A percentile compares a stretch with the other conserved stretches of the same genome.
phyloP scores from a whole-genome alignment of 495 filamentous ascomycete genomes.

The Penicillium waksmanii region DNA sequence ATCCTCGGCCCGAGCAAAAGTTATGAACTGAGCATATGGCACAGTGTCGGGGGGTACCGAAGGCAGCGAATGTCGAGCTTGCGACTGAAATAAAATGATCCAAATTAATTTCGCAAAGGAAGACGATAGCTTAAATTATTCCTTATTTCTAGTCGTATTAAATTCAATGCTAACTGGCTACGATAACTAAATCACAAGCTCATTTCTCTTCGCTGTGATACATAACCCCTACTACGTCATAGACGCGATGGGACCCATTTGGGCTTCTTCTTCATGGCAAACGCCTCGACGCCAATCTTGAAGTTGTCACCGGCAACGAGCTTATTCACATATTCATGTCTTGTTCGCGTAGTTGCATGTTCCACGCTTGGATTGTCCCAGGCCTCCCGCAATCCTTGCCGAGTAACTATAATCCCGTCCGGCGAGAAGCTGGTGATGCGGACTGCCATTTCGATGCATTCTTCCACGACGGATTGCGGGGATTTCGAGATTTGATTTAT shows the following conservation, averaged over 20 bases:
- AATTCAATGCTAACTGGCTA: no score
- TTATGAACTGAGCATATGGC: conserved; percentile 4
- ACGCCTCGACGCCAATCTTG: conserved; percentile 72
- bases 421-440: conserved; percentile 56
- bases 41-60: not conserved
- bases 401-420: conserved; percentile 67
- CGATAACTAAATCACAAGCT: no score
- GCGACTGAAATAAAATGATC: no score
- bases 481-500: conserved; percentile 62
- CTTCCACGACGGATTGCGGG: conserved; percentile 46
- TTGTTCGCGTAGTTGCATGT: conserved; percentile 58
- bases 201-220: not conserved
- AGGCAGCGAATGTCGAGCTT: not conserved
- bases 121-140: no score
- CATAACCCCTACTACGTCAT: not conserved
- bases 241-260: conserved; percentile 53
- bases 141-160: no score
- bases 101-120: no score
- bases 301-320: conserved; percentile 72
- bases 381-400: conserved; percentile 65
- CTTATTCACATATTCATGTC: conserved; percentile 54
- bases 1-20: conserved; percentile 11
- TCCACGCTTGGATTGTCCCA: conserved; percentile 68
- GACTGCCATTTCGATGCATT: conserved; percentile 30
- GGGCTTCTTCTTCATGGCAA: conserved; percentile 72